phyloP scores from a whole-genome alignment of 306 rosid species.

The Lathyrus aphaca region DNA sequence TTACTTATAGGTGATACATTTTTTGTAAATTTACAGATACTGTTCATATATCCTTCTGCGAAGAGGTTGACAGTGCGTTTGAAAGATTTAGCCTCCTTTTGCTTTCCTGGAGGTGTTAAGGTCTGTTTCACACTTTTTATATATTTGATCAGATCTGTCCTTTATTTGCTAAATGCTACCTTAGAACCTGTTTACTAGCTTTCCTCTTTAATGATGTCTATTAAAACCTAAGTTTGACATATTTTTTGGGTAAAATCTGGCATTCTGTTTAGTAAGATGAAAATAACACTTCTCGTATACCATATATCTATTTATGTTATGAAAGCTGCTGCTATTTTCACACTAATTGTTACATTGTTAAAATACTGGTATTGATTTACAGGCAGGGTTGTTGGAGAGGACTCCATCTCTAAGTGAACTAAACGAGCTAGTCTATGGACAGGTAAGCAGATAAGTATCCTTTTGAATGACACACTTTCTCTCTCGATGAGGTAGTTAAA shows the following conservation, averaged over 20 bases:
- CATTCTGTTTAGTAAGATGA: constrained; percentile 21
- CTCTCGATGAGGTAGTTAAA: constrained; percentile 31
- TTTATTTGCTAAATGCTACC: constrained; percentile 19
- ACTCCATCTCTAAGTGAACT: constrained; percentile 92
- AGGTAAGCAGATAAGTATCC: constrained; percentile 58
- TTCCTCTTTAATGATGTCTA: constrained; percentile 5
- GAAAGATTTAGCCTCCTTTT: constrained; percentile 82
- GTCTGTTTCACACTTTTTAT: constrained; percentile 50
- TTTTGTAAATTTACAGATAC: constrained; percentile 55
- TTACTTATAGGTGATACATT: constrained; percentile 32
- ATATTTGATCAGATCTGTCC: constrained; percentile 15
- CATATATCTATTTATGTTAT: constrained; percentile 3
- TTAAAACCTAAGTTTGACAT: constrained; percentile 18
- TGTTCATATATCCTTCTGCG: constrained; percentile 89
- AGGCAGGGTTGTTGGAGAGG: constrained; percentile 90
- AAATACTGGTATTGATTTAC: constrained; percentile 47
- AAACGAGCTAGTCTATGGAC: constrained; percentile 89
- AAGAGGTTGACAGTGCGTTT: constrained; percentile 65
- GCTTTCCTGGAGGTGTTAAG: constrained; percentile 90
- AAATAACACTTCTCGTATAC: constrained; percentile 30
- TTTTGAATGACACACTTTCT: constrained; percentile 15
- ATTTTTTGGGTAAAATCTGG: constrained; percentile 8
- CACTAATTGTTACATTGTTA: constrained; percentile 41
- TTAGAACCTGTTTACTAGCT: constrained; percentile 17
- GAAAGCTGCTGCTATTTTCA: constrained; percentile 13